phyloP scores from a whole-genome alignment of 2,329 filamentous ascomycete genomes.

The Coniella vitis region DNA sequence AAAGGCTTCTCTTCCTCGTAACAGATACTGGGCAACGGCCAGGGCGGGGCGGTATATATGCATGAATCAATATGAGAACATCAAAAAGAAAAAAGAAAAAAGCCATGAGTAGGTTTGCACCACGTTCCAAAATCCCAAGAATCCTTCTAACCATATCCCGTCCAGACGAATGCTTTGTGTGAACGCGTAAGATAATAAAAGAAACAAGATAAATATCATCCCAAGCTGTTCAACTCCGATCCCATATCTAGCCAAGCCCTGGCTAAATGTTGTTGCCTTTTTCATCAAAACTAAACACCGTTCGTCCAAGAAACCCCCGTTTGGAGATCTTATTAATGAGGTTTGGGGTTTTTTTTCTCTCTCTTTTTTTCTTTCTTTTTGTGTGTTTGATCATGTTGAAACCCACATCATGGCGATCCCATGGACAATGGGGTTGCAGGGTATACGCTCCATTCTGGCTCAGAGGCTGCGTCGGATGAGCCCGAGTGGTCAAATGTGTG shows the following conservation, averaged over 20 bases:
- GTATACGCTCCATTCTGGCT: constrained; percentile 53
- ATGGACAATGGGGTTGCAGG: constrained; percentile 68
- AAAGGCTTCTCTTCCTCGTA: not conserved
- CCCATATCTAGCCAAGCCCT: not conserved
- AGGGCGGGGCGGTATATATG: constrained; percentile 1
- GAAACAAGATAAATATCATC: no score
- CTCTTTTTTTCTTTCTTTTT: not conserved
- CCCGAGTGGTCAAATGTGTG: constrained; percentile 63
- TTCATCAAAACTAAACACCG: not conserved
- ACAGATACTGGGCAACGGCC: not conserved
- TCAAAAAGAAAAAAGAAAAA: not conserved
- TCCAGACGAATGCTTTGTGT: no score
- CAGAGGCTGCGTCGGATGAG: constrained; percentile 45
- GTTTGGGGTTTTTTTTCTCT: not conserved
- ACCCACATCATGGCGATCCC: constrained; percentile 23
- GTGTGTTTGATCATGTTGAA: no score
- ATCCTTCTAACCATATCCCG: no score
- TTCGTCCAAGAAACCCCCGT: not conserved
- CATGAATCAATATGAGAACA: not conserved
- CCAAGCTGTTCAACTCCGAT: not conserved
- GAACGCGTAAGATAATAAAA: no score
- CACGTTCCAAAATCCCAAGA: not conserved
- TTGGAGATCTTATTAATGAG: not conserved
- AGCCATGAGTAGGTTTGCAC: not conserved
- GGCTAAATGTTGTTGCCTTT: not conserved